These are phyloP conservation scores for Anthracocystis setariae DNA, from an alignment of 1,284 basidiomycete species.

Conservation along the genomic window DNA sequence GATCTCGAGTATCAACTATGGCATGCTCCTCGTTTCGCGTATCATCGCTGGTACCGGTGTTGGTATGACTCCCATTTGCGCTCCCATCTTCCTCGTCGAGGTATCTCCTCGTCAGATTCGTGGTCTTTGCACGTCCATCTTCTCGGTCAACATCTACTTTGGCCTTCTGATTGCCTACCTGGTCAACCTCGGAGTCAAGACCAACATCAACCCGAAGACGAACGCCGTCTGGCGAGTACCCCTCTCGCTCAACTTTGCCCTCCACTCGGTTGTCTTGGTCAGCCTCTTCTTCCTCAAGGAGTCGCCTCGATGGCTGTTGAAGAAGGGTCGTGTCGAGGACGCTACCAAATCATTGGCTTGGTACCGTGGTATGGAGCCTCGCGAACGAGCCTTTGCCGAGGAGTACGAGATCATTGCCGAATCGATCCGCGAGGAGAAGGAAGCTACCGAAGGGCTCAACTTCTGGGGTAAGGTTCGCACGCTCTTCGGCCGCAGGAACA, in stretches of 20 bases:
- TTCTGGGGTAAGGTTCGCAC: constrained; percentile 34
- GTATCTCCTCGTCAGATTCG: constrained; percentile 39
- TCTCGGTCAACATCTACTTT: constrained; percentile 38
- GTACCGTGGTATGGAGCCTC: constrained; percentile 43
- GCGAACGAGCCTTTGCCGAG: constrained; percentile 31
- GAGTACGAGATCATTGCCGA: constrained; percentile 46
- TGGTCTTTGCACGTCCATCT: constrained; percentile 51
- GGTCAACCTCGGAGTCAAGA: constrained; percentile 30
- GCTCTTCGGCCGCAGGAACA: constrained; percentile 41
- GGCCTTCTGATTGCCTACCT: constrained; percentile 30
- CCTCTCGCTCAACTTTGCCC: constrained; percentile 36
- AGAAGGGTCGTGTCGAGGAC: constrained; percentile 73
- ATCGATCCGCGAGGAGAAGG: constrained; percentile 35
- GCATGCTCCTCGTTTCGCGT: constrained; percentile 34
- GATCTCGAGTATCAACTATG: constrained; percentile 32
- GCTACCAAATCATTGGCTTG: constrained; percentile 74
- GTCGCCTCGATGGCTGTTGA: constrained; percentile 85
- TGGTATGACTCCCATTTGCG: constrained; percentile 37
- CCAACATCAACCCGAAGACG: constrained; percentile 21
- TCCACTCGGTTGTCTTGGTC: constrained; percentile 67
- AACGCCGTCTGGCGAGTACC: constrained; percentile 38
- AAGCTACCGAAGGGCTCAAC: constrained; percentile 32
- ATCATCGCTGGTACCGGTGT: constrained; percentile 38
- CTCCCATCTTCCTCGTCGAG: constrained; percentile 47
- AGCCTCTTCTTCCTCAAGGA: constrained; percentile 72